phyloP scores from a whole-genome alignment of 2,329 filamentous ascomycete species.

The Cercospora zeae-maydis region DNA sequence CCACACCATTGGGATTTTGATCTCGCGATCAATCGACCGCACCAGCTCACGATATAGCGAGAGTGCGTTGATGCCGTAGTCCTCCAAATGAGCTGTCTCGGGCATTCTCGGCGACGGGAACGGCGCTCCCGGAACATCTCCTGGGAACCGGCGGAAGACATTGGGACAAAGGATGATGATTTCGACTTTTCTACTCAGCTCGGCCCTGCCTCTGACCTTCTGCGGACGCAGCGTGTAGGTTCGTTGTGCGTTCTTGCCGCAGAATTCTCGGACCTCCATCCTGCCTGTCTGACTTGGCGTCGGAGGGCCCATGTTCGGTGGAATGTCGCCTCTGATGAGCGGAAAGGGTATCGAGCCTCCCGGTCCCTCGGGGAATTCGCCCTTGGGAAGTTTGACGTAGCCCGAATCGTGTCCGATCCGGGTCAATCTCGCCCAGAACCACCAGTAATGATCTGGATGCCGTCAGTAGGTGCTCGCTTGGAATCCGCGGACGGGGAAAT shows the following conservation, averaged over 20 bases:
- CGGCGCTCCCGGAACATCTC: not conserved
- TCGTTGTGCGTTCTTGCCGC: too few species aligned
- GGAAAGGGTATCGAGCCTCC: not conserved
- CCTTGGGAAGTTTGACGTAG: not conserved
- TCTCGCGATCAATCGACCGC: not conserved
- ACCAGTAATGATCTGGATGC: not conserved
- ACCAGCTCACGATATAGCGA: not conserved
- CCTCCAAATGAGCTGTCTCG: not conserved
- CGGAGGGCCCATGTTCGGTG: too few species aligned
- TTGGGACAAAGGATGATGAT: not conserved
- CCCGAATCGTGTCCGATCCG: not conserved
- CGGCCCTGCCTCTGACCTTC: too few species aligned
- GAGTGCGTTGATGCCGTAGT: not conserved
- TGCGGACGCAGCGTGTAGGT: too few species aligned
- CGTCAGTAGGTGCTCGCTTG: not conserved
- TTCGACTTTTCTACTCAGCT: not conserved
- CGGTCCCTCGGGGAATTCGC: not conserved
- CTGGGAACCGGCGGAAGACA: not conserved
- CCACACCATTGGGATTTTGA: not conserved
- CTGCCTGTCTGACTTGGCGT: too few species aligned
- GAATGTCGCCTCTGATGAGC: too few species aligned
- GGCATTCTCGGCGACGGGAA: not conserved
- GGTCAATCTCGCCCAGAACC: not conserved
- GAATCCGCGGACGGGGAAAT: not conserved
- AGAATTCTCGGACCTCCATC: too few species aligned